phyloP scores from a whole-genome alignment of 2,329 filamentous ascomycete genomes.

The Ustulina deusta region DNA sequence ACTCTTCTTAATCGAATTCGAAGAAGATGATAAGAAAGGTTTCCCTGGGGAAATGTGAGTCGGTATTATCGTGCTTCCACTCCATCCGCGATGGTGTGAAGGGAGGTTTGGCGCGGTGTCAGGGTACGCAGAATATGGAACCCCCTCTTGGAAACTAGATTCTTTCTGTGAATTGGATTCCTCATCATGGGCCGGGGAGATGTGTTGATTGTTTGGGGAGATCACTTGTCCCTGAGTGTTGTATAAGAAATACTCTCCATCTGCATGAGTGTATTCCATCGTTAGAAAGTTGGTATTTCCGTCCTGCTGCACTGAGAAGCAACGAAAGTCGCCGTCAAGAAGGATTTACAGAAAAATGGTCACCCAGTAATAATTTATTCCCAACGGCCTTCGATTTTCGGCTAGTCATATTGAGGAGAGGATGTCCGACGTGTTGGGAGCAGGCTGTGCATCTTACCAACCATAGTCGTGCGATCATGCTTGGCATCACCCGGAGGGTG shows the following conservation, averaged over 20 bases:
- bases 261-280: conserved; percentile 16
- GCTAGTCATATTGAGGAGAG: not conserved
- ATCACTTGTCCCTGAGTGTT: conserved; percentile 25
- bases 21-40: conserved; percentile 9
- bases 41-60: conserved; percentile 30
- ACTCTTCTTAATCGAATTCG: conserved; percentile 11
- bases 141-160: not conserved
- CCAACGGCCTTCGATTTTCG: not conserved
- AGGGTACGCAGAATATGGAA: conserved; percentile 14
- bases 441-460: conserved; percentile 18
- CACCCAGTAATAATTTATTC: not conserved
- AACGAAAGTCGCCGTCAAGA: not conserved
- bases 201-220: conserved; percentile 20
- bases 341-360: not conserved
- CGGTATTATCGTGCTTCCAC: conserved; percentile 40
- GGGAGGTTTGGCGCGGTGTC: conserved; percentile 10
- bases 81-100: conserved; percentile 43
- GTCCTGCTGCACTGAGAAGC: not conserved
- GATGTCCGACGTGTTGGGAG: not conserved
- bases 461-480: not conserved
- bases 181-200: conserved; percentile 14
- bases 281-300: not conserved
- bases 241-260: conserved; percentile 30
- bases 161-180: conserved; percentile 25
- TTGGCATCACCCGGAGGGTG: conserved; percentile 7